Conservation (phyloP, 2,329 filamentous ascomycete genomes). For the Fusarium praegraminearum region DNA sequence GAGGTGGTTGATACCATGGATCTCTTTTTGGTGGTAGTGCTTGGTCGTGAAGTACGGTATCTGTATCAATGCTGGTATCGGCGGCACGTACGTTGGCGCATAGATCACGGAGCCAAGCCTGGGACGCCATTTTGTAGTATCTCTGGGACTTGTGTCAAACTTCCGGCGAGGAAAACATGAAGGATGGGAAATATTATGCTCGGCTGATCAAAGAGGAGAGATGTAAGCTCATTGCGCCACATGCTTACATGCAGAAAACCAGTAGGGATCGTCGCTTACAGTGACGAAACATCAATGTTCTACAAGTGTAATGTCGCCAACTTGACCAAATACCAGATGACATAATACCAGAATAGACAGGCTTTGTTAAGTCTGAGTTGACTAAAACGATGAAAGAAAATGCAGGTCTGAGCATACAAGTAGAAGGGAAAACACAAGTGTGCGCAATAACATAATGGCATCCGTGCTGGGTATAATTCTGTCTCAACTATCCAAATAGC, state of each 20-base stretch:
- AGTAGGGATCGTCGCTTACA: background rate
- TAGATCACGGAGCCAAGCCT: background rate
- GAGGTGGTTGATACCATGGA: slow-evolving; percentile 21
- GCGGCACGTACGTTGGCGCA: background rate
- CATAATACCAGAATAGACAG: background rate
- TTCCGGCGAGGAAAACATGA: rapidly evolving
- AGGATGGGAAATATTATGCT: rapidly evolving
- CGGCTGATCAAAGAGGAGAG: background rate
- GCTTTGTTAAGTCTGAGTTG: rapidly evolving
- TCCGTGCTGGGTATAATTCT: background rate
- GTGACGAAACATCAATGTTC: background rate
- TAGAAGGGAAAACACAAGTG: too few species aligned
- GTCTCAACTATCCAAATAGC: slow-evolving; percentile 30
- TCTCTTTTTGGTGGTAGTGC: slow-evolving; percentile 21
- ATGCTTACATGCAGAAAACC: slow-evolving; percentile 1
- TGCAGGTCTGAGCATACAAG: background rate
- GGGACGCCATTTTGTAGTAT: background rate
- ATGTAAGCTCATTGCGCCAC: background rate
- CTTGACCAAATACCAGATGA: background rate
- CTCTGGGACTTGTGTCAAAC: background rate
- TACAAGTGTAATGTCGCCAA: background rate
- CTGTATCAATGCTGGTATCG: rapidly evolving
- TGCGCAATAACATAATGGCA: background rate
- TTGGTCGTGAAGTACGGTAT: rapidly evolving
- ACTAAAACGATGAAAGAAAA: rapidly evolving